These are phyloP conservation scores for Trichomonas gallinae DNA, from an alignment of 208 protist species.

Conservation along the genomic window DNA sequence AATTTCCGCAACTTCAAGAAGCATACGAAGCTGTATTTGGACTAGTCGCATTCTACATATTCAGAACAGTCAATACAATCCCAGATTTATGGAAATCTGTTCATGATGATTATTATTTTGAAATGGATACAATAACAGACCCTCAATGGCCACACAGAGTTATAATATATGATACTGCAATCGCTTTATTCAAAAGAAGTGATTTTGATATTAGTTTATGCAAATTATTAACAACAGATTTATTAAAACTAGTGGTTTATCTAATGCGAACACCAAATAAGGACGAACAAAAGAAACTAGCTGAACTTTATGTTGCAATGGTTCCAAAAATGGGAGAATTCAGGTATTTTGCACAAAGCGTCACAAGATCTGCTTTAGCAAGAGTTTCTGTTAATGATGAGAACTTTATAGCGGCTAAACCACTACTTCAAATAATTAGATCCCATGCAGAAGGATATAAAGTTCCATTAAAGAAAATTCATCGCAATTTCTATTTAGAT, in stretches of 20 bases:
- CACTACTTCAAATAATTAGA: background rate
- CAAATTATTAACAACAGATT: background rate
- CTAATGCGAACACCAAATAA: background rate
- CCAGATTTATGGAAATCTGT: background rate
- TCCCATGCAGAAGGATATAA: background rate
- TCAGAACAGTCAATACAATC: background rate
- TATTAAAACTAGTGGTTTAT: background rate
- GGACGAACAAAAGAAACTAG: background rate
- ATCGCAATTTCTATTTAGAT: background rate
- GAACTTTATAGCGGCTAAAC: background rate
- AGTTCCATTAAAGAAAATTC: background rate
- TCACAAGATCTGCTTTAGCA: background rate
- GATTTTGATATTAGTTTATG: background rate
- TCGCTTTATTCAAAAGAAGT: background rate
- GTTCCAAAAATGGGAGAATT: background rate
- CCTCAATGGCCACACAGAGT: background rate
- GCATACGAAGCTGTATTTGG: background rate
- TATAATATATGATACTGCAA: background rate
- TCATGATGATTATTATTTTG: background rate
- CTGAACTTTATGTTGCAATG: background rate
- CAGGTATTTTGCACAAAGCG: background rate
- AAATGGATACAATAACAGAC: background rate
- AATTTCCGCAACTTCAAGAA: background rate
- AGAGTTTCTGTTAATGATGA: background rate
- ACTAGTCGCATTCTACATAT: background rate